These are phyloP conservation scores for Bullera alba DNA, from an alignment of 768 basidiomycete species.

Conservation along the genomic window DNA sequence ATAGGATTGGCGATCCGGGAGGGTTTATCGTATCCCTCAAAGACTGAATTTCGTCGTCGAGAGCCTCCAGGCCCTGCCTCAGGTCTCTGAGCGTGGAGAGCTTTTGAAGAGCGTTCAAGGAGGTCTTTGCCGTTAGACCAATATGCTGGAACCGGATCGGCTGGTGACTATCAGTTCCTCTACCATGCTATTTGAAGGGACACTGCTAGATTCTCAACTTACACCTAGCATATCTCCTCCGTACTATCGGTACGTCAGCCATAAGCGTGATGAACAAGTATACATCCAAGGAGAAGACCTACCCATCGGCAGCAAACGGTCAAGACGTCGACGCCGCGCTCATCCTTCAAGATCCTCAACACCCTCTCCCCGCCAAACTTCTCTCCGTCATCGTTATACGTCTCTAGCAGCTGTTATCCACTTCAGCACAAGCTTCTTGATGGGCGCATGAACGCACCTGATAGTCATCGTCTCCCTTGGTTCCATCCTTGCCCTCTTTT, in stretches of 20 bases:
- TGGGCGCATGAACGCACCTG: constrained; percentile 16
- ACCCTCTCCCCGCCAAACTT: constrained; percentile 37
- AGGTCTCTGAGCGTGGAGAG: constrained; percentile 20
- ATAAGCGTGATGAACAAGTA: not conserved
- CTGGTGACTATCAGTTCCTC: constrained; percentile 17
- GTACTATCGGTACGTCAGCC: constrained; percentile 19
- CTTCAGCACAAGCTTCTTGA: not conserved
- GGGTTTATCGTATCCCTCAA: constrained; percentile 18
- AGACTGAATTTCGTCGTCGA: constrained; percentile 28
- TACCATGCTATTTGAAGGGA: constrained; percentile 1
- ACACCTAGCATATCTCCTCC: constrained; percentile 42
- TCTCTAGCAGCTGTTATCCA: constrained; percentile 23
- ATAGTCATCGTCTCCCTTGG: constrained; percentile 37
- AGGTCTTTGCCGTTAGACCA: constrained; percentile 26
- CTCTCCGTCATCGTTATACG: constrained; percentile 35
- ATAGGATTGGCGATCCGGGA: not conserved
- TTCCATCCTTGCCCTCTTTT: constrained; percentile 37
- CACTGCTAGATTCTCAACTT: constrained; percentile 1
- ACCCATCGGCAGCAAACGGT: constrained; percentile 39
- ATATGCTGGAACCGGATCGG: constrained; percentile 41
- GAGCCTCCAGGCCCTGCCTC: constrained; percentile 12
- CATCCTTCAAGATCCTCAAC: constrained; percentile 22
- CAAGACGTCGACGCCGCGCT: constrained; percentile 29
- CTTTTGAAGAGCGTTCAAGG: constrained; percentile 16
- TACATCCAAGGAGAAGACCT: constrained; percentile 1